Base-by-base conservation (phyloP, 2,329 filamentous ascomycete genomes). In the Nemania serpens region DNA sequence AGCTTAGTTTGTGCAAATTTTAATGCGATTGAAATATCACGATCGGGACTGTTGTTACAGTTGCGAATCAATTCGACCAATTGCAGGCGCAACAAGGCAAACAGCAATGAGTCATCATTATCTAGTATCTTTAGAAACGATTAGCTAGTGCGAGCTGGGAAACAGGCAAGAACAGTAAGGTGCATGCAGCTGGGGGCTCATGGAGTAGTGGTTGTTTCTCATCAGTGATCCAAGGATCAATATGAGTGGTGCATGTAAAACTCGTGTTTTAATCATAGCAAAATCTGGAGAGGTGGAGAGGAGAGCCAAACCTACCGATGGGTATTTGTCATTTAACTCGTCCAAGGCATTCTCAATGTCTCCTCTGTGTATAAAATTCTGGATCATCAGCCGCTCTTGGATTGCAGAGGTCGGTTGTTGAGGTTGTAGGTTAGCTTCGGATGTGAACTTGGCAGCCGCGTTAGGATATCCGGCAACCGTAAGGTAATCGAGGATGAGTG, bases 181-280 rank as follows among this genome's bases (percentile, higher is more conserved):
- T 11, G 25, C 20, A 7, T 58, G 6, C 4, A 5, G 37, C 53
- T 29, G 45, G 33, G 73, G 63, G 83, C 82, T 96, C 91, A 95
- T 93, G 88, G 65, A 77, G 78, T 79, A 79, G 83, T 87, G 84
- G 84, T 85, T 86, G 82, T 88, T 88, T 87, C 84, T 98, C 94
- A 96, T 96, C 95, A 95, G 86, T 79, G 86, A 88, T 87, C 86
- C 82, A 82, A 85, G 88, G 87, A 84, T 83, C 83, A 53, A 86
- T 98, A 95, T 92, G 95, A 93, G 95, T 99, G 95, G 95, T 99
- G 95, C 95, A 99, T 99, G 94, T 75, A 84, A 96, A 93, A 90
- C 84, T 84, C 81, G 73, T 75, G 73, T 83, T 91, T 82, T 97
- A 97, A 99, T 99, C 95, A 95, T 93, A 78, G 85, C 83, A 85